Evolutionary conservation across 2,329 filamentous ascomycete genomes (phyloP).

Genomic region (Alternaria dauci): DNA sequence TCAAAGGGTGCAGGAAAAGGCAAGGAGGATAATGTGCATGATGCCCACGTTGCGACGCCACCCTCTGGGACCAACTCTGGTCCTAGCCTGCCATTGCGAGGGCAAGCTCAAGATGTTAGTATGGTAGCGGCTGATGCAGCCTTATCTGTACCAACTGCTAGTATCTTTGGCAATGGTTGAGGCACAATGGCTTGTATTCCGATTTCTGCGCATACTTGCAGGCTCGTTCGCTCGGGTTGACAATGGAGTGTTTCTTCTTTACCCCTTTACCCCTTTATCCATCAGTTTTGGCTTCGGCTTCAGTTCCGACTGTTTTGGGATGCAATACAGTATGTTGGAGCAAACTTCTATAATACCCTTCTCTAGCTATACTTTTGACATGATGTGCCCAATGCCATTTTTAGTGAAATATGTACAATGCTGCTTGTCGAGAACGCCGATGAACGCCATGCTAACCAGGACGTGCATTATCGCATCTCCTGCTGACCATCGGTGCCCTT

Average conservation of each 20-base stretch:
- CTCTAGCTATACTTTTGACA: background rate
- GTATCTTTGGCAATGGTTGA: conserved; percentile 15
- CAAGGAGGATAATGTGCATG: background rate
- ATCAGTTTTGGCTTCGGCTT: background rate
- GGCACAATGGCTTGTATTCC: background rate
- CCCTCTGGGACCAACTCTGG: background rate
- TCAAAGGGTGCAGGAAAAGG: conserved; percentile 4
- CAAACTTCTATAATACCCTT: background rate
- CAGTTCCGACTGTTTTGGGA: background rate
- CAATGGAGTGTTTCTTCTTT: background rate
- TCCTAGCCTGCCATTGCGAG: background rate
- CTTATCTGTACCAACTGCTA: background rate
- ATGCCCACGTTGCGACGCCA: background rate
- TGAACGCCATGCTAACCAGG: conserved; percentile 31
- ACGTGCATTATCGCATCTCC: conserved; percentile 39
- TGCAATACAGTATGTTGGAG: background rate
- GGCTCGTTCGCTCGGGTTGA: background rate
- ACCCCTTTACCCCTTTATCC: background rate
- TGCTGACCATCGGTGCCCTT: conserved; percentile 45
- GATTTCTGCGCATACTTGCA: background rate
- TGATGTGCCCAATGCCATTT: background rate
- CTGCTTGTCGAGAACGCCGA: conserved; percentile 8
- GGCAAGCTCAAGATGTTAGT: background rate
- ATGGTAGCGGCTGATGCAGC: background rate
- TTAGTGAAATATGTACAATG: background rate